Evolutionary conservation across 2,329 filamentous ascomycete genomes (phyloP).

Genomic region (Dryadomyces quercivorus): DNA sequence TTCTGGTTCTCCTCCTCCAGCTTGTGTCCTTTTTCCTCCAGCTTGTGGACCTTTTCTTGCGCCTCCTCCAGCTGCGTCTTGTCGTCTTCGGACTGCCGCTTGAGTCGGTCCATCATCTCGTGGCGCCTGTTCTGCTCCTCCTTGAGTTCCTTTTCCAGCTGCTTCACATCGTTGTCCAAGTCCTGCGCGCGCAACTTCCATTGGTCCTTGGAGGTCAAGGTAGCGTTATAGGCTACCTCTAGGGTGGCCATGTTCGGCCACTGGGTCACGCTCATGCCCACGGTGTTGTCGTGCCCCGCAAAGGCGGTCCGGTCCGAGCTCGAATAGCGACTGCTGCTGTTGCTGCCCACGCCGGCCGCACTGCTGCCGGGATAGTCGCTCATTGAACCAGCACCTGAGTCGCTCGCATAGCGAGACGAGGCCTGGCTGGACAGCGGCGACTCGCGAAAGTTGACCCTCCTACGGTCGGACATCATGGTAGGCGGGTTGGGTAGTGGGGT

Average conservation of each 20-base stretch:
- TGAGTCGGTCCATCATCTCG: slow-evolving; percentile 14
- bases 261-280: slow-evolving; percentile 14
- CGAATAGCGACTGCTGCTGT: not conserved
- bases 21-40: slow-evolving; percentile 1
- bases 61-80: slow-evolving; percentile 2
- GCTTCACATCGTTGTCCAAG: slow-evolving; percentile 13
- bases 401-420: slow-evolving; percentile 18
- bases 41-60: slow-evolving; percentile 13
- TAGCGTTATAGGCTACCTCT: slow-evolving; percentile 15
- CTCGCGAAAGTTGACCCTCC: slow-evolving; percentile 20
- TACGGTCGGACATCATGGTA: slow-evolving; percentile 12
- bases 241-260: slow-evolving; percentile 16
- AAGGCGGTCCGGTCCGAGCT: slow-evolving; percentile 6
- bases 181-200: slow-evolving; percentile 15
- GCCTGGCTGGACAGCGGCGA: slow-evolving; percentile 17
- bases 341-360: not conserved
- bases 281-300: slow-evolving; percentile 9
- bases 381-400: slow-evolving; percentile 21
- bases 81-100: slow-evolving; percentile 16
- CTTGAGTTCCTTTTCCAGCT: slow-evolving; percentile 11
- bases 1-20: slow-evolving; percentile 1
- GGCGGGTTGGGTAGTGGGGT: not conserved
- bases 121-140: slow-evolving; percentile 14
- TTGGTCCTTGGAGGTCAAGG: slow-evolving; percentile 13
- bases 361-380: slow-evolving; percentile 18